phyloP scores from a whole-genome alignment of 257 asterid species.

The Paraleonurus japonicus region DNA sequence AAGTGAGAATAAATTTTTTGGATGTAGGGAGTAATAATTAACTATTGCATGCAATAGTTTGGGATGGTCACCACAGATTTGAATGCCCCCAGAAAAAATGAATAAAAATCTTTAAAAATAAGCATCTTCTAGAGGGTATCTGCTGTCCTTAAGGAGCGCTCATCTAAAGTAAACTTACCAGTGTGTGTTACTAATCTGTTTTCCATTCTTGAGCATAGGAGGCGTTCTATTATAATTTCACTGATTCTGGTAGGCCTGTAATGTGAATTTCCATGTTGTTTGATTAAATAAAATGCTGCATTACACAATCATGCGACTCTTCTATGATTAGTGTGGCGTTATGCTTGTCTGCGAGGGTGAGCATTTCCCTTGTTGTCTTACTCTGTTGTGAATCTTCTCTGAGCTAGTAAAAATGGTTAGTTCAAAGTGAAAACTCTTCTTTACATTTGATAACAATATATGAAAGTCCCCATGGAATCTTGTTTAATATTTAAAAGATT shows the following conservation, averaged over 20 bases:
- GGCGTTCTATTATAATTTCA: neutral
- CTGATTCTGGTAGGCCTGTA: slow-evolving; percentile 7
- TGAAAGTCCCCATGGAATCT: neutral
- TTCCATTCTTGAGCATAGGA: neutral
- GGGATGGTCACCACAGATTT: neutral
- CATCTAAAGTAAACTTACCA: neutral
- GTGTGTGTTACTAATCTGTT: neutral
- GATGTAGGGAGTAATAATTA: too few relatives aligned
- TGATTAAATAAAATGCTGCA: neutral
- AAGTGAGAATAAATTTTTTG: too few relatives aligned
- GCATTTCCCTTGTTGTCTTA: neutral
- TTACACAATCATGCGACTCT: neutral
- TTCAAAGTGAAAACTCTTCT: neutral
- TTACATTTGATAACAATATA: neutral
- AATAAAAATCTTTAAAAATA: neutral
- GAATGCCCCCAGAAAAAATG: neutral
- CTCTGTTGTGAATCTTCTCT: neutral
- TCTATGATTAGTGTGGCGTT: neutral
- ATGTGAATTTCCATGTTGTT: neutral
- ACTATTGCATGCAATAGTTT: neutral
- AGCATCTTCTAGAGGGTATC: neutral
- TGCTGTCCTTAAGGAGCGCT: neutral
- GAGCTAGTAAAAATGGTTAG: neutral
- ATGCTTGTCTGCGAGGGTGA: neutral
- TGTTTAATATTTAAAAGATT: neutral